Base-by-base conservation (phyloP, 176 grass and related monocot species). In the Oryza nivara region DNA sequence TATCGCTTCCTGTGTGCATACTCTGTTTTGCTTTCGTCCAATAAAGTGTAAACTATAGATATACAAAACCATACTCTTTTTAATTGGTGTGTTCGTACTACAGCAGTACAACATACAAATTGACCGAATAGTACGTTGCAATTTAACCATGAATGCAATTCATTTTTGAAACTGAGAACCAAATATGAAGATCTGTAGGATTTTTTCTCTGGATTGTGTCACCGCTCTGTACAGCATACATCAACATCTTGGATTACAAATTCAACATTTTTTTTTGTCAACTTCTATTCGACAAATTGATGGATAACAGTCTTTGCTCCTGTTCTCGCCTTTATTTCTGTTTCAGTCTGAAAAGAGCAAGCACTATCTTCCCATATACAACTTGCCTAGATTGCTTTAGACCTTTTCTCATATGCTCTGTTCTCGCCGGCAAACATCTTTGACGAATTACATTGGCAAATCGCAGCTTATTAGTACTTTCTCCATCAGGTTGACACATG, bases 321-420 rank as follows among this genome's bases (percentile, higher is more conserved):
- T 4, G 10, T 4, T 68, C 26, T 9, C 2, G 41, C 41, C 40
- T 72, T n/a, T 47, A 40, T 40, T 40, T 40, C 38, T 7, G 38
- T 40, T 40, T 22, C 41, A 72, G 41, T 22, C 70, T 72, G 13
- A 15, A 22, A 20, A 52, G 43, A 34, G 48, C 44, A 14, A 30
- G 64, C 64, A 68, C 16, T 12, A 20, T 25, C 32, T 47, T 44
- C 45, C 17, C 17, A 38, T 48, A 41, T 28, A 46, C 82, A 58
- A 69, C 63, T 58, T 58, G 61, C 25, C 28, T 51, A 74, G 66
- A 74, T 82, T 52, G 49, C 49, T 52, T 56, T 56, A 19, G 16
- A 56, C 14, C 51, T 56, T 56, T 56, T 6, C 51, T 56, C 51
- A 14, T 20, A 56, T 56, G 51, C 16, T 19, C 15, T 56, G 51